Conservation (phyloP, 2,329 filamentous ascomycete species). For the Alternaria burnsii region DNA sequence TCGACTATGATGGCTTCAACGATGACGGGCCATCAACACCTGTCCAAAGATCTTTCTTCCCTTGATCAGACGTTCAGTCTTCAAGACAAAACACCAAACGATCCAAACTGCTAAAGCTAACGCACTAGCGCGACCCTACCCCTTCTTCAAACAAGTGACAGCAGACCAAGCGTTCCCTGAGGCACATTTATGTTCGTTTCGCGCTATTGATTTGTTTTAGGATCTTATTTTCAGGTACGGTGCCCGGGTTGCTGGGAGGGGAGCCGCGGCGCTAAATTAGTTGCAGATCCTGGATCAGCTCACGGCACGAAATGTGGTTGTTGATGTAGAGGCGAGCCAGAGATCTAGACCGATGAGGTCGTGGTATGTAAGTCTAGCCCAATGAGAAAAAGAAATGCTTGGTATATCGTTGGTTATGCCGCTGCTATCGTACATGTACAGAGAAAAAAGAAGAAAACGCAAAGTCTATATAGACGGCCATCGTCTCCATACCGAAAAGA, state of each 20-base stretch:
- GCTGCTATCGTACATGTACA: not conserved
- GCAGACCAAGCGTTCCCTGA: slow-evolving; percentile 1
- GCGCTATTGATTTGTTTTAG: slow-evolving; percentile 12
- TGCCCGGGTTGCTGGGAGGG: slow-evolving; percentile 1
- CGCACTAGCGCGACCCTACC: slow-evolving; percentile 1
- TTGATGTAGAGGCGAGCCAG: not conserved
- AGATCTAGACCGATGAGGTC: not conserved
- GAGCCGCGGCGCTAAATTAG: not conserved
- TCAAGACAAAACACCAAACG: not conserved
- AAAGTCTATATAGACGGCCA: not conserved
- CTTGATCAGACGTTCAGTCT: not conserved
- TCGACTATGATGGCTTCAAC: not conserved
- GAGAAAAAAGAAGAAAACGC: not conserved
- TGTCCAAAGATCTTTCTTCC: not conserved
- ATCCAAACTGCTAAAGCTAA: not conserved
- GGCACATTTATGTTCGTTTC: slow-evolving; percentile 5
- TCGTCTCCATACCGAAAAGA: not conserved
- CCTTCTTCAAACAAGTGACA: slow-evolving; percentile 2
- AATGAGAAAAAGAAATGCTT: not conserved
- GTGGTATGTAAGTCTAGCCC: not conserved
- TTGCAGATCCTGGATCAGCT: not conserved
- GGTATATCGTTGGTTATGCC: not conserved
- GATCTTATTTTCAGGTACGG: not conserved
- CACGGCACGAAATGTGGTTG: not conserved
- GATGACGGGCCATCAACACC: not conserved